Percentiles rank a stretch among this genome's conserved stretches.
Evolutionary conservation across 1,139 yeast genomes (phyloP).

Genomic region (Starmera stellimalicola): DNA sequence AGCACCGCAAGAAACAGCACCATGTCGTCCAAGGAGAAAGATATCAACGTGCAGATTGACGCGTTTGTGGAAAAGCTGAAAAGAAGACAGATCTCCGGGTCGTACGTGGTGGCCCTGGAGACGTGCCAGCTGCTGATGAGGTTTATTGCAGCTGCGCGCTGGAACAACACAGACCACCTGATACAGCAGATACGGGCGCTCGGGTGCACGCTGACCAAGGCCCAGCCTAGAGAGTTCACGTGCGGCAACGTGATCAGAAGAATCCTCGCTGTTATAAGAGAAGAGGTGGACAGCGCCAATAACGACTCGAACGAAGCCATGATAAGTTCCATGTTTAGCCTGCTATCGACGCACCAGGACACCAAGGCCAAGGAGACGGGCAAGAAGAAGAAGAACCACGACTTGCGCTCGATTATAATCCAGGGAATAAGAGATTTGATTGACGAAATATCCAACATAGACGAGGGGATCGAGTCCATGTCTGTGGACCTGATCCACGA

Average conservation of each 20-base stretch:
- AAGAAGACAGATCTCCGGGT: slow-evolving; percentile 62
- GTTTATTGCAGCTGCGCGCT: slow-evolving; percentile 82
- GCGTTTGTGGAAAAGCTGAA: slow-evolving; percentile 37
- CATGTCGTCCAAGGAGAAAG: slow-evolving; percentile 14
- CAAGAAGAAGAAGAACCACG: slow-evolving; percentile 36
- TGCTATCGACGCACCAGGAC: slow-evolving; percentile 47
- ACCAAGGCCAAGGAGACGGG: slow-evolving; percentile 22
- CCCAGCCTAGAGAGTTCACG: slow-evolving; percentile 73
- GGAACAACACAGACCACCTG: slow-evolving; percentile 71
- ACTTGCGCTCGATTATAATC: slow-evolving; percentile 77
- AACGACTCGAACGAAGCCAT: slow-evolving; percentile 35
- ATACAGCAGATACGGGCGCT: slow-evolving; percentile 59
- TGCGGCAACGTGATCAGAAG: slow-evolving; percentile 90
- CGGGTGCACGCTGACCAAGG: slow-evolving; percentile 48
- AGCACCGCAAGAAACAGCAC: not conserved
- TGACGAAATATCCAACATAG: slow-evolving; percentile 84
- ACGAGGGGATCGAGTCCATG: slow-evolving; percentile 85
- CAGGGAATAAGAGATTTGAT: slow-evolving; percentile 91
- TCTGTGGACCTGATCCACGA: slow-evolving; percentile 92
- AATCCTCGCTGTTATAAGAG: slow-evolving; percentile 79
- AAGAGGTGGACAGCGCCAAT: slow-evolving; percentile 59
- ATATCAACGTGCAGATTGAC: slow-evolving; percentile 20
- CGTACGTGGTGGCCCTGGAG: slow-evolving; percentile 64
- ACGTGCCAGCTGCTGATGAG: slow-evolving; percentile 83
- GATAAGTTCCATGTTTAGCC: slow-evolving; percentile 82